phyloP scores from a whole-genome alignment of 441 rosid species.

The Eutrema salsugineum region DNA sequence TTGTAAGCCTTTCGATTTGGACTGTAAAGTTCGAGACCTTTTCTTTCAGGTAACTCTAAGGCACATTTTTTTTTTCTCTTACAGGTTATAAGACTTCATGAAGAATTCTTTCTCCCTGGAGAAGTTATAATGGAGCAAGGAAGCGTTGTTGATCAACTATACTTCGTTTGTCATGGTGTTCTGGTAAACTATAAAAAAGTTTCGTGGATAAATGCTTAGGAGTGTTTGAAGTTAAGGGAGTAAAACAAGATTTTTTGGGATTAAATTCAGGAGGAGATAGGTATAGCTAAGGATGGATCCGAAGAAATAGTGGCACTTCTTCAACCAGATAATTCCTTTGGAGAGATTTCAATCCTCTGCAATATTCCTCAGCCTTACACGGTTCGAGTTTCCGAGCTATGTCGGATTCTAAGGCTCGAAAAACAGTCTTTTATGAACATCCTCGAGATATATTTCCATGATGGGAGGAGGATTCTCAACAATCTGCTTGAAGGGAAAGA shows the following conservation, averaged over 20 bases:
- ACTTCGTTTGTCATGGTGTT: slow-evolving; percentile 74
- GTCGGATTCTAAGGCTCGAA: slow-evolving; percentile 68
- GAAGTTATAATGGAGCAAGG: slow-evolving; percentile 82
- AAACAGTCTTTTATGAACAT: slow-evolving; percentile 60
- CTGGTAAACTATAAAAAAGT: slow-evolving; percentile 47
- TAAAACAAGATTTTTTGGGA: background rate
- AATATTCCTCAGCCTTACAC: slow-evolving; percentile 70
- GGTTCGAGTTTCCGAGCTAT: slow-evolving; percentile 62
- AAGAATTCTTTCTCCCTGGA: slow-evolving; percentile 85
- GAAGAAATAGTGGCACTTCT: slow-evolving; percentile 44
- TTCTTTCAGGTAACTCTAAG: background rate
- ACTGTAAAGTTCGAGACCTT: background rate
- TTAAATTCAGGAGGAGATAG: slow-evolving; percentile 56
- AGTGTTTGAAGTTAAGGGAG: background rate
- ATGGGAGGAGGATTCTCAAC: slow-evolving; percentile 68
- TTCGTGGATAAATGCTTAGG: background rate
- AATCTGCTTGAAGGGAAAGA: slow-evolving; percentile 80
- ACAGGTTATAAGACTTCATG: slow-evolving; percentile 69
- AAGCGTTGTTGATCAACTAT: slow-evolving; percentile 71
- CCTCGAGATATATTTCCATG: slow-evolving; percentile 65
- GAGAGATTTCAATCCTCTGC: slow-evolving; percentile 81
- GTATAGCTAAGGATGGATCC: slow-evolving; percentile 47
- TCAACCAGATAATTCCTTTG: slow-evolving; percentile 56
- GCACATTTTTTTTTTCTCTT: background rate
- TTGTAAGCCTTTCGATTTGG: slow-evolving; percentile 40